phyloP scores from a whole-genome alignment of 1,284 basidiomycete genomes.

The Ganoderma sinense region DNA sequence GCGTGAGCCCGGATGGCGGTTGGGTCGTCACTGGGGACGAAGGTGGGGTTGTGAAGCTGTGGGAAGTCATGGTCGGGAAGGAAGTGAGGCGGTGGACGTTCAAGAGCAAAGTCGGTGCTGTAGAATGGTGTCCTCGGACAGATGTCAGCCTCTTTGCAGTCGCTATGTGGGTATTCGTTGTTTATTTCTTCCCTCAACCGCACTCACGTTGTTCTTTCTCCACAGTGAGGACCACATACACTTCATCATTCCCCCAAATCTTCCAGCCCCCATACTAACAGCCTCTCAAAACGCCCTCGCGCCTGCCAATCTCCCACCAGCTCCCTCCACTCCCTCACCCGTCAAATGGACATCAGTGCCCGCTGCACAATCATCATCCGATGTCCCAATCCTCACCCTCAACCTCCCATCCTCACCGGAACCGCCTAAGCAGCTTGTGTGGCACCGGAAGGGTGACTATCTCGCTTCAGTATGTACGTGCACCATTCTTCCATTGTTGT shows the following conservation, averaged over 20 bases:
- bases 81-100: conserved; percentile 93
- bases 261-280: conserved; percentile 64
- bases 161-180: conserved; percentile 67
- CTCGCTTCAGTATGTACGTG: conserved; percentile 88
- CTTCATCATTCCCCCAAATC: conserved; percentile 84
- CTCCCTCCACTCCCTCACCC: conserved; percentile 63
- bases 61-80: conserved; percentile 94
- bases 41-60: conserved; percentile 86
- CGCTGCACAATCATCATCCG: conserved; percentile 52
- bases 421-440: conserved; percentile 84
- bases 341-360: conserved; percentile 72
- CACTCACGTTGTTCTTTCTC: conserved; percentile 21
- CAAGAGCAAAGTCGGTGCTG: conserved; percentile 79
- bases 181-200: background rate
- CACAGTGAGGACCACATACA: conserved; percentile 81
- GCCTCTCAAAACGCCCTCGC: conserved; percentile 74
- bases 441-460: conserved; percentile 97
- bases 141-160: conserved; percentile 87
- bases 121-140: conserved; percentile 94
- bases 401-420: conserved; percentile 74
- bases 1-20: conserved; percentile 87
- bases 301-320: conserved; percentile 68
- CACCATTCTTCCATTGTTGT: conserved; percentile 35
- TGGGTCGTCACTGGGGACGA: conserved; percentile 97
- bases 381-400: conserved; percentile 67